Conservation (phyloP, 176 grass and related monocot species). For the Thalia dealbata region DNA sequence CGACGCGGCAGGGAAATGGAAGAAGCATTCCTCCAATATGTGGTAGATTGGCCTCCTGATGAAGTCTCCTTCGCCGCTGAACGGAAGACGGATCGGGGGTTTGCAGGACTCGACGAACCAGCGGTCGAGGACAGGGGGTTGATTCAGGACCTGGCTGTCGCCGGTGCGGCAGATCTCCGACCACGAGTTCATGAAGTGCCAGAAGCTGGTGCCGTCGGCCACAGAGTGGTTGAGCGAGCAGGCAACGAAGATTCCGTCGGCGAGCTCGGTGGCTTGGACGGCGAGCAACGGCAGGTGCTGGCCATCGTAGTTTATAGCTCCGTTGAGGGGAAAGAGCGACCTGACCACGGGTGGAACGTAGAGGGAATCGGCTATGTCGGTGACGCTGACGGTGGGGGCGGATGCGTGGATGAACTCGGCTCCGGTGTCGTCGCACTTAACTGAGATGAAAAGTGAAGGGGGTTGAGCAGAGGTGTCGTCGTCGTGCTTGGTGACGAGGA, state of each 20-base stretch:
- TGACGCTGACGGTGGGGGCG: conserved; percentile 13
- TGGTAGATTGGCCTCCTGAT: not conserved
- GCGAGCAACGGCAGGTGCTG: conserved; percentile 10
- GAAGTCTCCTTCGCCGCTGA: not conserved
- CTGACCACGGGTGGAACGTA: conserved; percentile 15
- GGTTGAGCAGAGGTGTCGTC: not conserved
- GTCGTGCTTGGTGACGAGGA: not conserved
- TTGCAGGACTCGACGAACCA: conserved; percentile 35
- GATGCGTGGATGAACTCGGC: conserved; percentile 32
- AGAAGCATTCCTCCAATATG: conserved; percentile 18
- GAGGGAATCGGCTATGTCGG: conserved; percentile 9
- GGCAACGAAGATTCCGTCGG: conserved; percentile 21
- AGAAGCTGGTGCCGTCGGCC: conserved; percentile 30
- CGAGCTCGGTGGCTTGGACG: conserved; percentile 21
- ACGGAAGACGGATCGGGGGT: conserved; percentile 17
- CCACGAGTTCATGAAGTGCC: conserved; percentile 41
- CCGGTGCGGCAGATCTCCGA: conserved; percentile 30
- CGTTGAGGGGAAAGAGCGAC: conserved; percentile 23
- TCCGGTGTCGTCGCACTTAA: conserved; percentile 14
- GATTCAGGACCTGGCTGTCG: not conserved
- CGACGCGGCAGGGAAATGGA: conserved; percentile 26
- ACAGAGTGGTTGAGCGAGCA: conserved; percentile 30
- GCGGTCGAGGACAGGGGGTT: conserved; percentile 5
- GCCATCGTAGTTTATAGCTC: conserved; percentile 6
- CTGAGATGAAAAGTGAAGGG: not conserved